Conservation (phyloP, 805 yeast genomes). For the Yarrowia osloensis region DNA sequence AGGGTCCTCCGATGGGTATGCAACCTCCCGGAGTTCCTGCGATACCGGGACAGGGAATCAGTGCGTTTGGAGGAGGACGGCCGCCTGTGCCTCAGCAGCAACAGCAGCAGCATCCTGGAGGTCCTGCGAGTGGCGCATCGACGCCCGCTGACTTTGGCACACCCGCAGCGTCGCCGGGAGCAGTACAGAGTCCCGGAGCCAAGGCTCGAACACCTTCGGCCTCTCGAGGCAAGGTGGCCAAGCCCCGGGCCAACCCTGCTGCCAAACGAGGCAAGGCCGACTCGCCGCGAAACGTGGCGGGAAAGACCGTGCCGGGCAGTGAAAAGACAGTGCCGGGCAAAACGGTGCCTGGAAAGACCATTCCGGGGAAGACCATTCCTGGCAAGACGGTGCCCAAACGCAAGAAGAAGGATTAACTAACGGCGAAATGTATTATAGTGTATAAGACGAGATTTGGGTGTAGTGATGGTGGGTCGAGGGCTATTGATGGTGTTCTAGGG, state of each 20-base stretch:
- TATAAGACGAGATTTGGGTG: not conserved
- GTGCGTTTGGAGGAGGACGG: conserved; percentile 17
- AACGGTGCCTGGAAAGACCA: conserved; percentile 7
- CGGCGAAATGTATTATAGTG: conserved; percentile 27
- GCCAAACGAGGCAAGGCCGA: conserved; percentile 18
- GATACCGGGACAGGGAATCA: conserved; percentile 17
- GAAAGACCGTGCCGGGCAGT: conserved; percentile 18
- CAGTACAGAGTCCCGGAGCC: conserved; percentile 9
- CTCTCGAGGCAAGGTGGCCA: conserved; percentile 4
- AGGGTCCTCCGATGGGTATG: conserved; percentile 8
- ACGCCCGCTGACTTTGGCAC: conserved; percentile 7
- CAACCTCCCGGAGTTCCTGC: conserved; percentile 31
- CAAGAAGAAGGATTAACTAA: conserved; percentile 26
- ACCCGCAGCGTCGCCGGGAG: conserved; percentile 4
- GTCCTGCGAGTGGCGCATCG: not conserved
- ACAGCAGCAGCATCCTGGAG: conserved; percentile 5
- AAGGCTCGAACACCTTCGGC: not conserved
- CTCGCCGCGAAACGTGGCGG: conserved; percentile 20
- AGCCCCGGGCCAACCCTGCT: conserved; percentile 4
- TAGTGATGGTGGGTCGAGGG: no score
- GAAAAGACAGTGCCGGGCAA: conserved; percentile 25
- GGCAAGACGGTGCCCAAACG: conserved; percentile 24
- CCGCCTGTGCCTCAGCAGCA: not conserved
- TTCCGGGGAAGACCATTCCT: conserved; percentile 15
- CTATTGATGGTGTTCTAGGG: no score